Conservation (phyloP, 2,329 filamentous ascomycete species). For the Pyrenochaeta sp. region DNA sequence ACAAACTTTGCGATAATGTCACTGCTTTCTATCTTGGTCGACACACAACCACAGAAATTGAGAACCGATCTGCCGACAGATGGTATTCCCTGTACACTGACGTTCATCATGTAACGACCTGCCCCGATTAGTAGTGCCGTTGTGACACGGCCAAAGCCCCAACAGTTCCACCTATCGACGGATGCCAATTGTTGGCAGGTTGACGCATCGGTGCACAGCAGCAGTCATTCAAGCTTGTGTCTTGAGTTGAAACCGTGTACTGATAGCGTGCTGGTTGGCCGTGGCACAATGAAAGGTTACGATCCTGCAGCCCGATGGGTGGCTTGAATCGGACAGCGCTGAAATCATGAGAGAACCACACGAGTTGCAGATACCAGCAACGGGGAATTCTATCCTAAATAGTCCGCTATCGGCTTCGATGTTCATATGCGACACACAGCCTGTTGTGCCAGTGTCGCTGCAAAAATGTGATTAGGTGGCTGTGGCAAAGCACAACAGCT, state of each 20-base stretch:
- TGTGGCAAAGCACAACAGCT: slow-evolving; percentile 29
- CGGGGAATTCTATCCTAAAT: neutral
- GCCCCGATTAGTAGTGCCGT: slow-evolving; percentile 23
- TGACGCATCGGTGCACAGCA: slow-evolving; percentile 34
- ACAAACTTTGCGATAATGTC: slow-evolving; percentile 19
- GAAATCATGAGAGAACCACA: neutral
- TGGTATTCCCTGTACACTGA: slow-evolving; percentile 17
- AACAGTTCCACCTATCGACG: slow-evolving; percentile 40
- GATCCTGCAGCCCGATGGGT: slow-evolving; percentile 35
- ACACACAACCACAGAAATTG: slow-evolving; percentile 7
- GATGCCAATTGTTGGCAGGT: slow-evolving; percentile 30
- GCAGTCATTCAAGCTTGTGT: slow-evolving; percentile 20
- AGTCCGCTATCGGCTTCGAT: neutral
- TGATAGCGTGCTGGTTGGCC: slow-evolving; percentile 32
- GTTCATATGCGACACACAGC: slow-evolving; percentile 2
- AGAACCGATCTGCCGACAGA: slow-evolving; percentile 17
- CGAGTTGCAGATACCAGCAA: neutral
- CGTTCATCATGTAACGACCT: slow-evolving; percentile 14
- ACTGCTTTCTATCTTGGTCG: slow-evolving; percentile 8
- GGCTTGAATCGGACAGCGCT: slow-evolving; percentile 29
- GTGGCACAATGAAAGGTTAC: slow-evolving; percentile 16
- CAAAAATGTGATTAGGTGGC: slow-evolving; percentile 10
- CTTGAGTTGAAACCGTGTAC: slow-evolving; percentile 18
- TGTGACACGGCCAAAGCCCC: slow-evolving; percentile 33
- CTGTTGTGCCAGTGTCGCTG: slow-evolving; percentile 10